These are phyloP conservation scores for Pythium brassicae DNA, from an alignment of 352 stramenopile species.

Conservation along the genomic window DNA sequence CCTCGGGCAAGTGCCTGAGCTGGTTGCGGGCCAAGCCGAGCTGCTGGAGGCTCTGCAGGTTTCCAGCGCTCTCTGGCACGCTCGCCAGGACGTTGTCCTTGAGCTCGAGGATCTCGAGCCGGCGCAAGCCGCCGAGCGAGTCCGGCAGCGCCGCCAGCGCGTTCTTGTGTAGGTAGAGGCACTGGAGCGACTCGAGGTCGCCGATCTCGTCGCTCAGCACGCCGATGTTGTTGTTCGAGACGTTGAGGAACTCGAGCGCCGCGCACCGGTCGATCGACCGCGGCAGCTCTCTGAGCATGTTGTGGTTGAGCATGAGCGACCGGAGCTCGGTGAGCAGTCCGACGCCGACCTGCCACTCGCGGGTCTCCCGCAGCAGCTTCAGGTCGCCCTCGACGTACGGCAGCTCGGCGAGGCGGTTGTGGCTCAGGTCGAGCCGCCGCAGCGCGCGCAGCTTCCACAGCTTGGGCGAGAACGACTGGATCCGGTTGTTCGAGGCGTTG, in stretches of 20 bases:
- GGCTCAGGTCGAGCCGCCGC: conserved; percentile 40
- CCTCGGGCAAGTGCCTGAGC: conserved; percentile 33
- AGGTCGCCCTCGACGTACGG: conserved; percentile 67
- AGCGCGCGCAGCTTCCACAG: conserved; percentile 63
- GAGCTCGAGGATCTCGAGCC: conserved; percentile 32
- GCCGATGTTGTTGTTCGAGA: conserved; percentile 45
- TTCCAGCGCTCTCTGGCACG: conserved; percentile 36
- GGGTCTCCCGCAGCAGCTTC: conserved; percentile 62
- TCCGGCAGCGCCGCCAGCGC: conserved; percentile 32
- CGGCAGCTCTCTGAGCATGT: conserved; percentile 34
- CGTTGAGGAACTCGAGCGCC: conserved; percentile 34
- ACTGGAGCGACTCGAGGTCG: conserved; percentile 28
- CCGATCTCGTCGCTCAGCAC: conserved; percentile 37
- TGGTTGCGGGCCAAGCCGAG: conserved; percentile 40
- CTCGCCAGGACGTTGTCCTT: conserved; percentile 36
- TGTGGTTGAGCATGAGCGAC: conserved; percentile 50
- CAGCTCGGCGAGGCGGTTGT: conserved; percentile 46
- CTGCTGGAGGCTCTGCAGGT: conserved; percentile 31
- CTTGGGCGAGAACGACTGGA: conserved; percentile 52
- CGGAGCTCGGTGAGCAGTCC: conserved; percentile 36
- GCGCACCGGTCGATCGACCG: conserved; percentile 49
- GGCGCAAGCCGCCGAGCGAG: conserved; percentile 27
- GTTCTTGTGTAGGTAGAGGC: conserved; percentile 45
- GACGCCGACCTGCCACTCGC: conserved; percentile 68
- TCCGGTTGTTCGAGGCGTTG: conserved; percentile 51